These are phyloP conservation scores for Phytomonas sp. DNA, from an alignment of 208 protist species.

Conservation along the genomic window DNA sequence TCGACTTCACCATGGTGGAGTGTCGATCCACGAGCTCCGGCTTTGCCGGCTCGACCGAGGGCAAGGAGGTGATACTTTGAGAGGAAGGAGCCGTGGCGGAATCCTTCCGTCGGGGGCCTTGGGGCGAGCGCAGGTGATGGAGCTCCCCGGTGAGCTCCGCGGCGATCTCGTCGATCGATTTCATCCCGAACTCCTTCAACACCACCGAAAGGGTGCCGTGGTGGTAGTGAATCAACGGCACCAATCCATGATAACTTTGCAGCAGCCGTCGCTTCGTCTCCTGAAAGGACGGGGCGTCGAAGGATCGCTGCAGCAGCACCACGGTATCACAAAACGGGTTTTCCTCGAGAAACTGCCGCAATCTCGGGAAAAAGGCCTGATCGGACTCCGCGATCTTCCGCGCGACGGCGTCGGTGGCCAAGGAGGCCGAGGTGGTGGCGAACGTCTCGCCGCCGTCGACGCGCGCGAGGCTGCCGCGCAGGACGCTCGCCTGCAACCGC, in stretches of 20 bases:
- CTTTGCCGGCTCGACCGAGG: background rate
- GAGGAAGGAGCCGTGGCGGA: background rate
- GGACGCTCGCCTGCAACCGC: conserved; percentile 27
- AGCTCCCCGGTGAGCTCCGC: conserved; percentile 23
- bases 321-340: conserved; percentile 6
- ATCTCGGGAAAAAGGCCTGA: conserved; percentile 28
- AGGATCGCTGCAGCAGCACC: no score
- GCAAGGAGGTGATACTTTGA: background rate
- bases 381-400: no score
- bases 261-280: conserved; percentile 21
- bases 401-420: no score
- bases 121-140: no score
- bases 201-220: conserved; percentile 49
- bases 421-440: background rate
- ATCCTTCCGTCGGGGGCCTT: no score
- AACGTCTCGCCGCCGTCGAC: conserved; percentile 20
- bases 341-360: conserved; percentile 28
- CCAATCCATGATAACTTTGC: conserved; percentile 37
- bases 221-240: conserved; percentile 61
- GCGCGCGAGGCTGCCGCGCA: conserved; percentile 10
- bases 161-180: conserved; percentile 24
- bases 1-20: background rate
- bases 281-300: no score
- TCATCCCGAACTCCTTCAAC: conserved; percentile 38
- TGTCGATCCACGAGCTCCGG: background rate